Evolutionary conservation across 306 rosid genomes (phyloP), one percentile per base, ranked within the genome.

Genomic region (Mimosa bimucronata): DNA sequence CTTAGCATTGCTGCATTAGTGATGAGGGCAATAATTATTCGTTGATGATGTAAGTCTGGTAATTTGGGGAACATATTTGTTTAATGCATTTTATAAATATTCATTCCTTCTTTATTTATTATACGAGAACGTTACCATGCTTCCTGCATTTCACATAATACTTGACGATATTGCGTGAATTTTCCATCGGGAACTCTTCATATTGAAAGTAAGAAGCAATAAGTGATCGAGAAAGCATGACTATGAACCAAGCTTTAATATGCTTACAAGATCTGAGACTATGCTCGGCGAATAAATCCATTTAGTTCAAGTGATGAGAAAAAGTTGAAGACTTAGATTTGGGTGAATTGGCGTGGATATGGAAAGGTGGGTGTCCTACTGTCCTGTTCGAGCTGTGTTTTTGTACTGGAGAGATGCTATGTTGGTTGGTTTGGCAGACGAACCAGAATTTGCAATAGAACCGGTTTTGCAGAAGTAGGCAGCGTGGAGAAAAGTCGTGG

Each of bases 281-380:
- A 88, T 79, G 94, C 94, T 10, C 90, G 87, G 42, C 1, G 5
- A 55, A 88, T 87, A 91, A 88, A 90, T 52, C 73, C 88, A 77
- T 73, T 87, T 83, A 78, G 89, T 80, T 92, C 92, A 85, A 90
- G 84, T 61, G 37, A 69, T 57, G 89, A 87, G 86, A 90, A 87
- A 87, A 75, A 88, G 91, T 19, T n/a, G 88, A 91, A 91, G 70
- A 76, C 25, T 83, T 88, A 88, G 76, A 88, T 45, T 65, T 90
- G 19, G 94, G 94, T 5, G 94, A 90, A 28, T 76, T 90, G 83
- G 89, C 89, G 2, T 84, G 92, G 84, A 90, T 90, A 44, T 87
- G 94, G 88, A 88, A 87, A 76, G 91, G 89, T 37, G 87, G 94
- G 58, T 90, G 94, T 46, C 85, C 87, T 38, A 90, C n/a, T n/a